Conservation (phyloP, 768 basidiomycete genomes). For the Leccinum obscurum region DNA sequence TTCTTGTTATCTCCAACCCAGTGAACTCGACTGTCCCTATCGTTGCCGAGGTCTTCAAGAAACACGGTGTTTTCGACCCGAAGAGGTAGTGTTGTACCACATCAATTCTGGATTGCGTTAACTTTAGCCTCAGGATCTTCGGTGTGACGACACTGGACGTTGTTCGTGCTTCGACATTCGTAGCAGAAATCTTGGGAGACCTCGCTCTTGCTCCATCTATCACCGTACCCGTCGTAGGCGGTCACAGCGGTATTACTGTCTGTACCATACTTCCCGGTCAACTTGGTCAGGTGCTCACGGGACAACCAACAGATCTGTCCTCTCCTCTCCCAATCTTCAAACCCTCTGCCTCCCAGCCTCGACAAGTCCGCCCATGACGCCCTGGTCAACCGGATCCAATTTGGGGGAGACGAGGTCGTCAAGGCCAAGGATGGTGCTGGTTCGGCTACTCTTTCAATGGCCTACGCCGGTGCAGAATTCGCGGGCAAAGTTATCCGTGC, state of each 20-base stretch:
- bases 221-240: constrained; percentile 89
- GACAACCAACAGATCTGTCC: constrained; percentile 70
- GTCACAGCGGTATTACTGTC: constrained; percentile 91
- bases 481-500: constrained; percentile 81
- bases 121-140: constrained; percentile 63
- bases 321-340: constrained; percentile 86
- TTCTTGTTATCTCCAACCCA: constrained; percentile 98
- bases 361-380: constrained; percentile 49
- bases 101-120: background rate
- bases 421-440: constrained; percentile 93
- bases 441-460: constrained; percentile 97
- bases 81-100: constrained; percentile 61
- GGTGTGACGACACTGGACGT: constrained; percentile 99
- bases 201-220: constrained; percentile 59
- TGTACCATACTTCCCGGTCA: constrained; percentile 20
- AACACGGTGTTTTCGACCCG: constrained; percentile 86
- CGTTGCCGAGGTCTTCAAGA: constrained; percentile 93
- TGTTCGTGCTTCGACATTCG: constrained; percentile 96
- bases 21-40: constrained; percentile 99
- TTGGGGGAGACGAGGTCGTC: constrained; percentile 97
- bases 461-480: constrained; percentile 92
- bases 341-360: constrained; percentile 64
- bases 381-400: constrained; percentile 86
- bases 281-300: constrained; percentile 9
- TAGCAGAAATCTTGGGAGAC: constrained; percentile 74